Percentiles rank a stretch among this genome's conserved stretches.
phyloP scores from a whole-genome alignment of 495 filamentous ascomycete genomes.

The Baudoinia panamericana region DNA sequence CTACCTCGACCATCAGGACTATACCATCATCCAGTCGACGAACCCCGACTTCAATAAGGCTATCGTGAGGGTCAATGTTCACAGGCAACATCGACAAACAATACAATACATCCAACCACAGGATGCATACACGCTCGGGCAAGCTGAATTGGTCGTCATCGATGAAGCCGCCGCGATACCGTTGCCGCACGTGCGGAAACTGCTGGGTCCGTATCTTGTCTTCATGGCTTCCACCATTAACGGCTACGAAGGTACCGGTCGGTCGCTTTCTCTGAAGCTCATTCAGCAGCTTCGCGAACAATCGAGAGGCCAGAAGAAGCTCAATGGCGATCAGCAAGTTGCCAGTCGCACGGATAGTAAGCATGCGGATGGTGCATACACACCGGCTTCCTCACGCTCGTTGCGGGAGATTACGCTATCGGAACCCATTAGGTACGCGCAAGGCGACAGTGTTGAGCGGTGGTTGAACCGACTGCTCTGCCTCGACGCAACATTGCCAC shows the following conservation, averaged over 20 bases:
- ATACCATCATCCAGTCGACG: conserved; percentile 95
- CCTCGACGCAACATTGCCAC: conserved; percentile 76
- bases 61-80: conserved; percentile 91
- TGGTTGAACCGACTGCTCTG: conserved; percentile 95
- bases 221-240: conserved; percentile 99
- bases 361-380: conserved; percentile 47
- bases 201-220: conserved; percentile 95
- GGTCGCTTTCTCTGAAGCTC: conserved; percentile 87
- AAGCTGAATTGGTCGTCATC: conserved; percentile 91
- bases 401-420: conserved; percentile 81
- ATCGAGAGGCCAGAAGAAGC: conserved; percentile 48
- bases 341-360: conserved; percentile 59
- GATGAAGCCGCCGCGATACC: conserved; percentile 98
- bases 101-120: conserved; percentile 98
- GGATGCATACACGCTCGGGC: conserved; percentile 85
- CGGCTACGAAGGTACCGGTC: conserved; percentile 94
- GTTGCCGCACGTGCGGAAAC: conserved; percentile 75
- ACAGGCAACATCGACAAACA: conserved; percentile 89
- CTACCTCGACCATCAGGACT: conserved; percentile 90
- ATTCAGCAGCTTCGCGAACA: conserved; percentile 96
- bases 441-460: conserved; percentile 81
- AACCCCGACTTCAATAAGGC: conserved; percentile 99
- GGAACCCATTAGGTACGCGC: conserved; percentile 89
- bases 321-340: conserved; percentile 43
- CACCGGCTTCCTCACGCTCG: conserved; percentile 55